Conservation (phyloP, 129 eudicot species). For the Helianthus tuberosus region DNA sequence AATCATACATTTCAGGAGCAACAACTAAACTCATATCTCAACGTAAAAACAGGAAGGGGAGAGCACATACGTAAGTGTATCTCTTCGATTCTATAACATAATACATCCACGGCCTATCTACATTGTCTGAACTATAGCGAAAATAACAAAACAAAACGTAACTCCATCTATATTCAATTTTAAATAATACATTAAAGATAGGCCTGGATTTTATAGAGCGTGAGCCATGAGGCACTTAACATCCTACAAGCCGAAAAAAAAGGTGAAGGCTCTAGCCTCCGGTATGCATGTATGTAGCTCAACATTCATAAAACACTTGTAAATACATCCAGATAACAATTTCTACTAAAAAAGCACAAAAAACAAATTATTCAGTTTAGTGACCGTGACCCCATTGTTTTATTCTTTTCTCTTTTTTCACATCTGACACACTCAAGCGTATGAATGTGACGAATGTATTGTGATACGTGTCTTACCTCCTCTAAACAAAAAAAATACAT, state of each 20-base stretch:
- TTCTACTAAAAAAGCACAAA: not conserved
- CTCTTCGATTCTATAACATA: too few species aligned
- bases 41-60: not conserved
- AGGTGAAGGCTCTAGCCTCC: not conserved
- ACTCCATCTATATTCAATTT: not conserved
- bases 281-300: too few species aligned
- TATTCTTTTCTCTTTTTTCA: too few species aligned
- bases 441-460: slow-evolving; percentile 30
- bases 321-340: not conserved
- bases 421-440: too few species aligned
- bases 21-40: not conserved
- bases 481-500: slow-evolving; percentile 25
- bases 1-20: not conserved
- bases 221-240: not conserved
- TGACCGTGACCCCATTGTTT: too few species aligned
- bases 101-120: not conserved
- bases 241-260: not conserved
- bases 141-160: not conserved
- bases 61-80: not conserved
- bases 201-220: not conserved
- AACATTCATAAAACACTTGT: not conserved
- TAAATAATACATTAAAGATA: not conserved
- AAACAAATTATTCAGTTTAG: too few species aligned
- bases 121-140: not conserved
- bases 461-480: slow-evolving; percentile 57